Evolutionary conservation across 768 basidiomycete species (phyloP), one percentile per base, ranked within the genome.

Genomic region (Dioszegia crocea): DNA sequence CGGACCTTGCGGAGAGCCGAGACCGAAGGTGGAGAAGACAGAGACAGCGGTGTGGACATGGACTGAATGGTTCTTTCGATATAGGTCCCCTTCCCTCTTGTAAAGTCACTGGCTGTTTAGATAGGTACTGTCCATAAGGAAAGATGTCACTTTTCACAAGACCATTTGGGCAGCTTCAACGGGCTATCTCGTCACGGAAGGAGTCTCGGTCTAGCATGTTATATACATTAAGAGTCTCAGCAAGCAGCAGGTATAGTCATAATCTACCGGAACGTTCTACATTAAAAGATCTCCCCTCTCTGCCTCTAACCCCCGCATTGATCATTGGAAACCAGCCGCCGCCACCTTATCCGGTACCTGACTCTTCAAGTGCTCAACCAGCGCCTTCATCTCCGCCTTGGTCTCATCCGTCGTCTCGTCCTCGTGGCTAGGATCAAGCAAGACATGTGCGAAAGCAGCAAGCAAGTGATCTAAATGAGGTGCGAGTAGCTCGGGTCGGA

Each of bases 351-450:
- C 84, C 27, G 91, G 87, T 52, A 86, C 83, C 77, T 89, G 84
- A 33, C 79, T 79, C 74, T 88, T 88, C 73, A 99, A 80, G 56
- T 83, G 82, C 24, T 79, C 79, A 60, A 97, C 79, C 33, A 97
- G 81, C 43, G 84, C 80, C 62, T 91, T 84, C 66, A 99, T 79
- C 74, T 89, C 84, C 23, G 80, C 83, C 47, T 87, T 83, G 54
- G 86, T 84, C 67, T 91, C 89, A 44, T 88, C 86, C 10, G 86
- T 85, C 63, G 96, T 78, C 78, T 92, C 88, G 63, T 91, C 90
- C 5, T 82, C 79, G 14, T 77, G 81, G 50, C 69, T 84, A 21
- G 89, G 89, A 69, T 91, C 86, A 2, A 73, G 48, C 50, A 98
- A 82, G 36, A 93, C 90, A 71, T 85, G 81, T 19, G 83, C 84